Conservation (phyloP, 73 alveolate species). For the Tetrahymena thermophila region DNA sequence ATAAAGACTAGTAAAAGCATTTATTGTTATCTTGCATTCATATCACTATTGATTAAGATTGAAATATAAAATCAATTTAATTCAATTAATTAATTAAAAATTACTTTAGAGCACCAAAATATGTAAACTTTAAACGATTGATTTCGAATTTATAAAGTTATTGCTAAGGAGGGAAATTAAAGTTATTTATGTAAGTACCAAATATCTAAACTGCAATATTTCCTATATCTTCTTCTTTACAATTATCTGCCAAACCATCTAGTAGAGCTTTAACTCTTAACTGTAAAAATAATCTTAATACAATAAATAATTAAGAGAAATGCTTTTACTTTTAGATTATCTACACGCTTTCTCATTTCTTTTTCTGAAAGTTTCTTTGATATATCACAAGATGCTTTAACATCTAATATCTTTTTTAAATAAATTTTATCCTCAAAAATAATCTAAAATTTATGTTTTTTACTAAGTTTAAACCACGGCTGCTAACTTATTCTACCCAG, state of each 20-base stretch:
- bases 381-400: not conserved
- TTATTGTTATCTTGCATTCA: not conserved
- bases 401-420: not conserved
- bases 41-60: not conserved
- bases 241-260: not conserved
- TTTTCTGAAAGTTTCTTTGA: not conserved
- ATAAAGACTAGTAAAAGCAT: not conserved
- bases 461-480: not conserved
- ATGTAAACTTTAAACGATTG: constrained; percentile 10
- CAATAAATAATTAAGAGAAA: too few species aligned
- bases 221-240: not conserved
- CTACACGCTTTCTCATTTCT: not conserved
- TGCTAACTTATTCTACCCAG: not conserved
- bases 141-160: constrained; percentile 28
- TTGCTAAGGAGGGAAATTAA: constrained; percentile 29
- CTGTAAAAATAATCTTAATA: not conserved
- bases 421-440: not conserved
- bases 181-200: not conserved
- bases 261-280: not conserved
- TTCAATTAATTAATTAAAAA: not conserved
- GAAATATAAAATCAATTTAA: too few species aligned
- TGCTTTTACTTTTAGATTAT: not conserved
- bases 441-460: not conserved
- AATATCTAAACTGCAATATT: not conserved
- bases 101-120: constrained; percentile 24